Evolutionary conservation across 805 yeast genomes (phyloP).

Genomic region (Pichia scutulata): DNA sequence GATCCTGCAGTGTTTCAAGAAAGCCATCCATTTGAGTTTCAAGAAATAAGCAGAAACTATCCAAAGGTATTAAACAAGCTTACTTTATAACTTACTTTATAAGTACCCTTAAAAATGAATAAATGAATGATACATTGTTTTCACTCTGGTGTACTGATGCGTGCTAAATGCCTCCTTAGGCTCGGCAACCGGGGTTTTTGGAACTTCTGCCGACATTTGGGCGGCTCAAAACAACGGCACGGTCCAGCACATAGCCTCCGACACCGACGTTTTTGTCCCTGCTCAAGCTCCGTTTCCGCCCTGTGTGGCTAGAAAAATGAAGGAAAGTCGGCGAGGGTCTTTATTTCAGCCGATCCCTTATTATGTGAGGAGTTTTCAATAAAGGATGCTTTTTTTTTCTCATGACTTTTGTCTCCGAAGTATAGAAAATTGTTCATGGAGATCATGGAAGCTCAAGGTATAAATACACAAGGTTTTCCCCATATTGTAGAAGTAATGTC

Average conservation of each 20-base stretch:
- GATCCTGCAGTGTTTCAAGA: conserved; percentile 78
- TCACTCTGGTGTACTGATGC: background rate
- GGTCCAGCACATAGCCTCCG: background rate
- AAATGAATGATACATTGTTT: too few species aligned
- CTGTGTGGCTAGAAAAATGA: background rate
- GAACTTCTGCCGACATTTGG: background rate
- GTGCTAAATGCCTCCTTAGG: background rate
- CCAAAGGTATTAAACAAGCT: conserved; percentile 15
- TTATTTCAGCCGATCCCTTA: background rate
- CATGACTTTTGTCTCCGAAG: too few species aligned
- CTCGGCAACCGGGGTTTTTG: background rate
- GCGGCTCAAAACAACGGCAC: background rate
- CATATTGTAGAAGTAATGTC: background rate
- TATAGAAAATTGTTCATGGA: background rate
- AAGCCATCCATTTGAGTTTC: conserved; percentile 52
- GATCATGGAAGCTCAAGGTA: background rate
- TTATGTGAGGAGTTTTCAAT: too few species aligned
- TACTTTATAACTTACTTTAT: background rate
- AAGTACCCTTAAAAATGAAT: background rate
- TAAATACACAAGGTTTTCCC: background rate
- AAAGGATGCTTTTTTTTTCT: background rate
- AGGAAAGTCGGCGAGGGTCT: background rate
- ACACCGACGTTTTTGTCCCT: background rate
- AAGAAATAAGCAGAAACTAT: conserved; percentile 20
- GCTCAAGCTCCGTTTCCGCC: background rate